Percentiles rank a stretch among this genome's conserved stretches.
phyloP scores from a whole-genome alignment of 805 yeast genomes.

The Zygosaccharomyces rouxii region DNA sequence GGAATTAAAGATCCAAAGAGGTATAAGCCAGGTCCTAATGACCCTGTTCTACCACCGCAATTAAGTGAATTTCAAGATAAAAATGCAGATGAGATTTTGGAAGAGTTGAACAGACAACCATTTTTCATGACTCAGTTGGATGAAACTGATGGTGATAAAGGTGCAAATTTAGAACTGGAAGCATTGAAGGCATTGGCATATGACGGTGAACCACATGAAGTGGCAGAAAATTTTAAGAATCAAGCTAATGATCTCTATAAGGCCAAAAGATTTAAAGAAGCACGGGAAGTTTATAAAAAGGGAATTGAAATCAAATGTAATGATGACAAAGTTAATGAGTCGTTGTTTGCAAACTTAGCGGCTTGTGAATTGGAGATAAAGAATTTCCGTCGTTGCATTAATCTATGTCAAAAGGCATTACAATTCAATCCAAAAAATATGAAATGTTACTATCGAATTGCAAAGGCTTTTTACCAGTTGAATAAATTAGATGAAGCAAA shows the following conservation, averaged over 20 bases:
- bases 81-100: slow-evolving; percentile 68
- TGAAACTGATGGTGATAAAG: slow-evolving; percentile 70
- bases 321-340: slow-evolving; percentile 49
- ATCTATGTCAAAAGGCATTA: slow-evolving; percentile 75
- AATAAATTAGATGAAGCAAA: slow-evolving; percentile 68
- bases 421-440: slow-evolving; percentile 60
- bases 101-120: slow-evolving; percentile 78
- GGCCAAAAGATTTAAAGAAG: slow-evolving; percentile 65
- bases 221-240: slow-evolving; percentile 81
- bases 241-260: slow-evolving; percentile 90
- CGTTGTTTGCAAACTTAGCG: slow-evolving; percentile 76
- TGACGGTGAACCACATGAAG: slow-evolving; percentile 92
- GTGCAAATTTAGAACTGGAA: slow-evolving; percentile 69
- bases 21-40: slow-evolving; percentile 48
- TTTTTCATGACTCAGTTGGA: slow-evolving; percentile 90
- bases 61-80: slow-evolving; percentile 58
- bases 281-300: slow-evolving; percentile 72
- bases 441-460: slow-evolving; percentile 84
- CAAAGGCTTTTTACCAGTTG: slow-evolving; percentile 69
- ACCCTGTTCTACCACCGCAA: slow-evolving; percentile 80
- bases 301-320: slow-evolving; percentile 71
- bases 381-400: slow-evolving; percentile 81
- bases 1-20: slow-evolving; percentile 33
- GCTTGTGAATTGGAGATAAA: slow-evolving; percentile 84
- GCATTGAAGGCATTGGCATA: slow-evolving; percentile 88